Percentiles rank a stretch among this genome's conserved stretches.
phyloP scores from a whole-genome alignment of 768 basidiomycete genomes.

The Amylocystis lapponica region DNA sequence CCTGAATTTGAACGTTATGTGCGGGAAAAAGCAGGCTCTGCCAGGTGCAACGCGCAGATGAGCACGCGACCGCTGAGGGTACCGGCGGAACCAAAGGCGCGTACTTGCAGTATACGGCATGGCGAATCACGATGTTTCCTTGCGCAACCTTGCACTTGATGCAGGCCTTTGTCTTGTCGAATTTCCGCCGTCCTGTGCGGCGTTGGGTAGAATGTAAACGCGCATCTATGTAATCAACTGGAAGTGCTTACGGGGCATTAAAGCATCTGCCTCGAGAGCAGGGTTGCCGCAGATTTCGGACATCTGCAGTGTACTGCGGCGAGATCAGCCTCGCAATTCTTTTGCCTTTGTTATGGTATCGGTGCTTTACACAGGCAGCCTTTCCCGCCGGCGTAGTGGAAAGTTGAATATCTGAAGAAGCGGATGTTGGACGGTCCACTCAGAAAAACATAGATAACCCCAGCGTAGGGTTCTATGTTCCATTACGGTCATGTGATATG shows the following conservation, averaged over 20 bases:
- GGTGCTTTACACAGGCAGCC: too few species aligned
- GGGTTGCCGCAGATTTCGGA: constrained; percentile 79
- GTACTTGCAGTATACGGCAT: constrained; percentile 84
- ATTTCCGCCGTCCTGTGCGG: constrained; percentile 53
- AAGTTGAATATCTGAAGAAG: too few species aligned
- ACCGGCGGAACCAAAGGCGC: constrained; percentile 13
- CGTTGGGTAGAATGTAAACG: background rate
- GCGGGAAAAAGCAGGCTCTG: constrained; percentile 63
- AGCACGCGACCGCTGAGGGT: background rate
- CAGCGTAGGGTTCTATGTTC: too few species aligned
- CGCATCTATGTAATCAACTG: background rate
- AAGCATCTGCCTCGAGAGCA: constrained; percentile 46
- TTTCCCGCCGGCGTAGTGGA: too few species aligned
- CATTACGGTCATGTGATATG: too few species aligned
- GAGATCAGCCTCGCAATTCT: too few species aligned
- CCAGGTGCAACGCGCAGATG: background rate
- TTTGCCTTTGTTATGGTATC: too few species aligned
- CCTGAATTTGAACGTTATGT: constrained; percentile 59
- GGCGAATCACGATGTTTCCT: constrained; percentile 70
- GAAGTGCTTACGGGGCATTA: constrained; percentile 58
- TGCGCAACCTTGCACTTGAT: constrained; percentile 64
- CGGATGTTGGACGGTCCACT: too few species aligned
- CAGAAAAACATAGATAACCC: too few species aligned
- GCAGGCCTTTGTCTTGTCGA: constrained; percentile 60
- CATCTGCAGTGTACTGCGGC: too few species aligned